Conservation (phyloP, 257 asterid species). For the Lycium ferocissimum region DNA sequence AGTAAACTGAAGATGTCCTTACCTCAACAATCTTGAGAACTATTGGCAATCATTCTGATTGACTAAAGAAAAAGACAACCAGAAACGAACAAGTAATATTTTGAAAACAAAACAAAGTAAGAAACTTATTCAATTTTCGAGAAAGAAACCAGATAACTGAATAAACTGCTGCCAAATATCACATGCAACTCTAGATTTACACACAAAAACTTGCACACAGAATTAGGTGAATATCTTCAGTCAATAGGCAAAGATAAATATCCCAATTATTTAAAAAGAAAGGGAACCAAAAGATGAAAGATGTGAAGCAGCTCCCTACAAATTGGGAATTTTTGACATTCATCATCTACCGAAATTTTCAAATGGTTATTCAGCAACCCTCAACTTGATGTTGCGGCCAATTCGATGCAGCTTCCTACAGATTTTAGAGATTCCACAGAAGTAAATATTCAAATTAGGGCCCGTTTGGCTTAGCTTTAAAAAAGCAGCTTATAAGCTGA, state of each 20-base stretch:
- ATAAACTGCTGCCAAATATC: neutral
- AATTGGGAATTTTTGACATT: neutral
- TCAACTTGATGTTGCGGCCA: neutral
- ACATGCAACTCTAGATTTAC: slow-evolving; percentile 6
- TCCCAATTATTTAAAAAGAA: neutral
- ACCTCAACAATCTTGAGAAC: neutral
- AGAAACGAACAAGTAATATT: neutral
- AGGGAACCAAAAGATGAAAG: neutral
- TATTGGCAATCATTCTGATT: neutral
- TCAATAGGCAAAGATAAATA: neutral
- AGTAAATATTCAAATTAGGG: slow-evolving; percentile 3
- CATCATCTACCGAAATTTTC: too few species aligned
- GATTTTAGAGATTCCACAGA: neutral
- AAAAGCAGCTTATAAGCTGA: too few species aligned
- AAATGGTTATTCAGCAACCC: too few species aligned
- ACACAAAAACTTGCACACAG: neutral
- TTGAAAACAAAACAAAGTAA: neutral
- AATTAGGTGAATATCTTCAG: neutral
- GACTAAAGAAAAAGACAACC: neutral
- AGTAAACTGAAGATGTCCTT: slow-evolving; percentile 17
- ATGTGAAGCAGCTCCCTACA: neutral
- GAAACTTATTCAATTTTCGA: neutral
- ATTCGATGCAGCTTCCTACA: neutral
- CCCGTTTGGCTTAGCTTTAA: too few species aligned
- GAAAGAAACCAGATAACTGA: neutral